These are phyloP conservation scores for Buxus sempervirens DNA, from an alignment of 164 flowering plant genomes.

Conservation along the genomic window DNA sequence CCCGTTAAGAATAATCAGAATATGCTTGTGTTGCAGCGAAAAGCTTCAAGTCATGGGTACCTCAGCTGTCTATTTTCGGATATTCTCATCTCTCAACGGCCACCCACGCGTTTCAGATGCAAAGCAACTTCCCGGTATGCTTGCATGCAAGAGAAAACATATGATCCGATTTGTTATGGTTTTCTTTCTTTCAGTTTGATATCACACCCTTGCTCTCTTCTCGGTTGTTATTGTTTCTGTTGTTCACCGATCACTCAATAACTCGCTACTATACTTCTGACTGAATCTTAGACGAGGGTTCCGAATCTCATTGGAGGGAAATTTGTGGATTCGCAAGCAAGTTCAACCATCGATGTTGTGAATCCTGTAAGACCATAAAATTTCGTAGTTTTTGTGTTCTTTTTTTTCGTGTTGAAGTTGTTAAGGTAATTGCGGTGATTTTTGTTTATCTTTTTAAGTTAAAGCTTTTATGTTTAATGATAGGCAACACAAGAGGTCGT, in stretches of 20 bases:
- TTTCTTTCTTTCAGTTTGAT: background rate
- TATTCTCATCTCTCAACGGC: slow-evolving; percentile 36
- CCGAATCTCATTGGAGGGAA: slow-evolving; percentile 69
- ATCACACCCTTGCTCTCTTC: too few relatives aligned
- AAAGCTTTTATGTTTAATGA: background rate
- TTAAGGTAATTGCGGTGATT: too few relatives aligned
- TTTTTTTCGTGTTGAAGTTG: too few relatives aligned
- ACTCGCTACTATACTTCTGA: background rate
- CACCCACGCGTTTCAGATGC: slow-evolving; percentile 42
- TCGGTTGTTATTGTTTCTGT: too few relatives aligned
- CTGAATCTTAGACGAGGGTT: slow-evolving; percentile 35
- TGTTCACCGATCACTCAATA: too few relatives aligned
- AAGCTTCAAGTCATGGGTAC: slow-evolving; percentile 37
- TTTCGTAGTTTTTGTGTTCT: too few relatives aligned
- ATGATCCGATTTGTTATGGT: background rate
- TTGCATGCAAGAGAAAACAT: background rate
- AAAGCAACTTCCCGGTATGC: slow-evolving; percentile 44
- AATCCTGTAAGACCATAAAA: slow-evolving; percentile 60
- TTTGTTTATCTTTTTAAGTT: too few relatives aligned
- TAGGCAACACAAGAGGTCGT: slow-evolving; percentile 91
- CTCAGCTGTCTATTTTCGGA: slow-evolving; percentile 31
- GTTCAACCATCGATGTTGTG: slow-evolving; percentile 44
- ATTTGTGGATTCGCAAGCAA: slow-evolving; percentile 56
- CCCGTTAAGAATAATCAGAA: background rate
- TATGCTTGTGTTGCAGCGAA: slow-evolving; percentile 35